Evolutionary conservation across 169 alveolate species (phyloP), one percentile per base, ranked within the genome.

Genomic region (Plasmodium fragile): DNA sequence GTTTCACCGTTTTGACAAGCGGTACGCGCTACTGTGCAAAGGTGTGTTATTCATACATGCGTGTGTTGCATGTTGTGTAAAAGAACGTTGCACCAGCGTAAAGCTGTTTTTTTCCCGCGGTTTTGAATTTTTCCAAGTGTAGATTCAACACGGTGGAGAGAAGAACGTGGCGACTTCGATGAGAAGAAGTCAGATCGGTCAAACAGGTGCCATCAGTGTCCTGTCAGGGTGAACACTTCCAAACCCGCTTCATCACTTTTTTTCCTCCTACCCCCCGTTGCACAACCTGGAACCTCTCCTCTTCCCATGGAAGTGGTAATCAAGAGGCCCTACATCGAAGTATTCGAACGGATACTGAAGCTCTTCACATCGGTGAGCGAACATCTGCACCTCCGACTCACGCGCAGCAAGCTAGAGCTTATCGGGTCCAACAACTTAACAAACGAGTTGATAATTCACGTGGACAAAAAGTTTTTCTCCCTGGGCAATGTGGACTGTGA

Each of bases 281-380:
- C 34, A 65, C 75, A 2, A 28, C 75, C 2, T 65, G 41, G 10
- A 7, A 65, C n/a, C 11, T 7, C 13, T 2, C 0, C 75, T 6
- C 75, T 18, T 11, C 75, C 39, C 34, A 89, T 89, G 94, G 94
- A 89, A 59, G 43, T 89, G 41, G 59, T 79, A 36, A 89, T 89
- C 71, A 79, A 79, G 52, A 69, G 52, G 25, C 90, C 94, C 3
- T 79, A 89, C 55, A 89, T 89, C n/a, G 94, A 78, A 89, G 82
- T 80, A 80, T 89, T 89, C 82, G 94, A 89, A 69, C 65, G 75
- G 30, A 80, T 89, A 65, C 49, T 89, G 71, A 89, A 89, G 34
- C 36, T 89, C 41, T 89, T 89, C 75, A 49, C 90, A 30, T 80
- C 87, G 11, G 52, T 79, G 70, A 78, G 82, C 52, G 91, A 80